These are phyloP conservation scores for Penicillium janthinellum DNA, from an alignment of 2,329 filamentous ascomycete genomes.

Conservation along the genomic window DNA sequence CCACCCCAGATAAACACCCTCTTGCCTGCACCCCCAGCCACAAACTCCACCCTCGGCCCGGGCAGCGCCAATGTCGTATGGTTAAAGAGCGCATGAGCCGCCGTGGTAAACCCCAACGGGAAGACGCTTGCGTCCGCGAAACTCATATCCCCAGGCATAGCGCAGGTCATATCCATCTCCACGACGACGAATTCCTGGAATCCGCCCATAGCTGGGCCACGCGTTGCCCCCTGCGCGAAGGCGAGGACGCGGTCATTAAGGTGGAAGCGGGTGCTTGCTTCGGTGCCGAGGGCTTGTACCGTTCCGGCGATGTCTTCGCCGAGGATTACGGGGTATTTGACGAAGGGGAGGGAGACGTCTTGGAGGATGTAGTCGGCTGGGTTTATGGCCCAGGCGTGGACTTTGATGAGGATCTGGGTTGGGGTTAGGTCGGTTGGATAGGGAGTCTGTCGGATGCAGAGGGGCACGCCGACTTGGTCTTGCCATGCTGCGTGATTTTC, in stretches of 20 bases:
- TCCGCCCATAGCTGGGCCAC: background rate
- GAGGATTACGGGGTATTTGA: background rate
- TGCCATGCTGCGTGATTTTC: slow-evolving; percentile 9
- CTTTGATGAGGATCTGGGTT: slow-evolving; percentile 9
- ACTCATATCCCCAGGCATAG: background rate
- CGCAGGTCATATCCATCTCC: background rate
- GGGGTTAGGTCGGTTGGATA: slow-evolving; percentile 3
- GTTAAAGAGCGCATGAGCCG: background rate
- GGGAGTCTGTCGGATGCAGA: background rate
- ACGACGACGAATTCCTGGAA: background rate
- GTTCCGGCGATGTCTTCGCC: background rate
- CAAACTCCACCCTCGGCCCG: background rate
- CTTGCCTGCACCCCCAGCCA: background rate
- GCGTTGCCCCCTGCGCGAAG: background rate
- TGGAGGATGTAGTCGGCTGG: slow-evolving; percentile 9
- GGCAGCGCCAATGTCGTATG: background rate
- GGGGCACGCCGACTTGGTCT: background rate
- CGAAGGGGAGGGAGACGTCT: background rate
- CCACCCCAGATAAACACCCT: slow-evolving; percentile 55
- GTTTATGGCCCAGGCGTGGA: slow-evolving; percentile 11
- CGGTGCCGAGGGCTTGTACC: background rate
- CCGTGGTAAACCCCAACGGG: background rate
- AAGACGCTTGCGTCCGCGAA: background rate
- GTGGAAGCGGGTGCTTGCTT: background rate
- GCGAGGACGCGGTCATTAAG: background rate